These are phyloP conservation scores for Colletotrichum tropicicola DNA, from an alignment of 2,329 filamentous ascomycete genomes.

Conservation along the genomic window DNA sequence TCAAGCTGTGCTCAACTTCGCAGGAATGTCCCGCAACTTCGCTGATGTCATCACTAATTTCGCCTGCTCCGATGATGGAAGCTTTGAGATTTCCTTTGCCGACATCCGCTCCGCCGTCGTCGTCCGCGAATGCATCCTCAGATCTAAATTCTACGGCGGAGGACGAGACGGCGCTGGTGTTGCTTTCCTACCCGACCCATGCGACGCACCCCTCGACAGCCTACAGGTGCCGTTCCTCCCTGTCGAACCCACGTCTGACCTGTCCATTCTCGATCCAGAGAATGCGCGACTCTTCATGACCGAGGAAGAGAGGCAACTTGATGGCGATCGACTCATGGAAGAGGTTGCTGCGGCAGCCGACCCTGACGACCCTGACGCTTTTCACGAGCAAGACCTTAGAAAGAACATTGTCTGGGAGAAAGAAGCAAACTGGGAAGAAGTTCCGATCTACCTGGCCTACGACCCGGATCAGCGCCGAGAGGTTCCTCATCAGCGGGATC, in stretches of 20 bases:
- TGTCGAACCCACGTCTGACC: background rate
- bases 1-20: background rate
- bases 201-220: background rate
- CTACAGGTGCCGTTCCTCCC: slow-evolving; percentile 7
- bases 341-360: background rate
- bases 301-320: background rate
- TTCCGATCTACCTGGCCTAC: slow-evolving; percentile 4
- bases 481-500: slow-evolving; percentile 13
- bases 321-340: background rate
- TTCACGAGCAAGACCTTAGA: slow-evolving; percentile 3
- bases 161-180: background rate
- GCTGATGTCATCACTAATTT: slow-evolving; percentile 14
- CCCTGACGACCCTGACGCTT: background rate
- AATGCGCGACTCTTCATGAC: slow-evolving; percentile 7
- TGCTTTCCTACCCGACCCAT: slow-evolving; percentile 3
- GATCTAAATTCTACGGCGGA: background rate
- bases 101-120: slow-evolving; percentile 1
- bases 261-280: background rate
- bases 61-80: slow-evolving; percentile 1
- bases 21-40: slow-evolving; percentile 1
- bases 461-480: slow-evolving; percentile 10
- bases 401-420: slow-evolving; percentile 26
- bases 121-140: slow-evolving; percentile 8
- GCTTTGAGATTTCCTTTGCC: slow-evolving; percentile 20
- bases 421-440: slow-evolving; percentile 2